A percentile compares a stretch with the other conserved stretches of the same genome.
Conservation (phyloP, 129 eudicot genomes). For the Saussurea involucrata region DNA sequence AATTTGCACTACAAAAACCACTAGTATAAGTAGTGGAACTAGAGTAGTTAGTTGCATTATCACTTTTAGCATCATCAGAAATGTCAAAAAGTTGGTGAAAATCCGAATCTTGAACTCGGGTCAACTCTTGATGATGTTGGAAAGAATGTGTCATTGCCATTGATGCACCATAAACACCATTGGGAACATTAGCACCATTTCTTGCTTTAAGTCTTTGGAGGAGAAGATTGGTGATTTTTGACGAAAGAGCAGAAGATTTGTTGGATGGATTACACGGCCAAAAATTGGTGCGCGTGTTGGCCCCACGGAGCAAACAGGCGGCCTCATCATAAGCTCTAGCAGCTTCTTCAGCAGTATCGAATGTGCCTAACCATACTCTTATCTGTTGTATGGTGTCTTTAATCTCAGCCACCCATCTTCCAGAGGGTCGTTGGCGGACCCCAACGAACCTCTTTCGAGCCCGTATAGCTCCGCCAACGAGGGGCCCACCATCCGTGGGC, state of each 20-base stretch:
- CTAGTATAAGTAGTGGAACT: slow-evolving; percentile 6
- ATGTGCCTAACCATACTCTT: slow-evolving; percentile 61
- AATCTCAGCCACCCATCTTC: slow-evolving; percentile 66
- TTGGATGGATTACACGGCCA: slow-evolving; percentile 46
- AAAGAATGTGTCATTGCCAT: slow-evolving; percentile 17
- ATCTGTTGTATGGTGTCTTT: slow-evolving; percentile 60
- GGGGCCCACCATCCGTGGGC: slow-evolving; percentile 5
- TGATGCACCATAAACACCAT: slow-evolving; percentile 2
- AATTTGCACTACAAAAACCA: slow-evolving; percentile 16
- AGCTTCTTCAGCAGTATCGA: slow-evolving; percentile 61
- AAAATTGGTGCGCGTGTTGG: slow-evolving; percentile 55
- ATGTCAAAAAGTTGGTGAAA: slow-evolving; percentile 25
- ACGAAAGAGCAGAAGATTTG: slow-evolving; percentile 41
- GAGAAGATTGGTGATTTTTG: slow-evolving; percentile 49
- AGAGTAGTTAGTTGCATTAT: background rate
- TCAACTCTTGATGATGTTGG: slow-evolving; percentile 21
- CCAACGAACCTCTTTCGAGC: slow-evolving; percentile 48
- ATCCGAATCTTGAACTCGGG: slow-evolving; percentile 18
- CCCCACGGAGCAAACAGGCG: slow-evolving; percentile 58
- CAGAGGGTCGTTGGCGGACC: slow-evolving; percentile 61
- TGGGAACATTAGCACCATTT: slow-evolving; percentile 19
- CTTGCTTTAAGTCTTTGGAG: slow-evolving; percentile 44
- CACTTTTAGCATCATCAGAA: slow-evolving; percentile 25
- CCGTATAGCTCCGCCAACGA: slow-evolving; percentile 30
- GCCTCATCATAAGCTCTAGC: slow-evolving; percentile 69